phyloP scores from a whole-genome alignment of 805 yeast genomes.

The Cyberlindnera lachancei region DNA sequence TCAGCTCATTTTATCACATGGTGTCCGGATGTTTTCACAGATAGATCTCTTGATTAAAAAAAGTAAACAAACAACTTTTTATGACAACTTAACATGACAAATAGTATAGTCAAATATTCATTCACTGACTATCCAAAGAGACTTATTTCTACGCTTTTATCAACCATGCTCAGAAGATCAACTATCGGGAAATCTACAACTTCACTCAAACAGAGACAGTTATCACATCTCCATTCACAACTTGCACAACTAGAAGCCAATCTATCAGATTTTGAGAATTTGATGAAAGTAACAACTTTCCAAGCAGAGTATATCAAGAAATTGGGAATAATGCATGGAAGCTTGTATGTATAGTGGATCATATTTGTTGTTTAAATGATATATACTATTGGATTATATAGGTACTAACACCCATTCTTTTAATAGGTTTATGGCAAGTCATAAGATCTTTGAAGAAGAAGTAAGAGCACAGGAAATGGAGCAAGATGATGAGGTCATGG shows the following conservation, averaged over 20 bases:
- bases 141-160: no score
- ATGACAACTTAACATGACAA: neutral
- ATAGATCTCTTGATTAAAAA: no score
- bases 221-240: constrained; percentile 44
- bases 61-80: constrained; percentile 2
- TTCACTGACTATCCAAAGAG: no score
- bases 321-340: constrained; percentile 51
- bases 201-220: constrained; percentile 34
- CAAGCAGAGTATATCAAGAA: constrained; percentile 47
- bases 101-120: no score
- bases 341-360: constrained; percentile 25
- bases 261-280: constrained; percentile 42
- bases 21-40: no score
- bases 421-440: constrained; percentile 21
- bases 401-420: no score
- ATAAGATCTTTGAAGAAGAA: constrained; percentile 23
- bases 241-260: constrained; percentile 52
- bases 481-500: constrained; percentile 2
- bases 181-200: constrained; percentile 12
- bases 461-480: constrained; percentile 13
- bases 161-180: constrained; percentile 15
- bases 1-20: no score
- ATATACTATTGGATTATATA: no score
- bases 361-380: constrained; percentile 1
- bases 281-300: constrained; percentile 40